Conservation (phyloP, 2,329 filamentous ascomycete genomes). For the Dothideomycetidae sp. region DNA sequence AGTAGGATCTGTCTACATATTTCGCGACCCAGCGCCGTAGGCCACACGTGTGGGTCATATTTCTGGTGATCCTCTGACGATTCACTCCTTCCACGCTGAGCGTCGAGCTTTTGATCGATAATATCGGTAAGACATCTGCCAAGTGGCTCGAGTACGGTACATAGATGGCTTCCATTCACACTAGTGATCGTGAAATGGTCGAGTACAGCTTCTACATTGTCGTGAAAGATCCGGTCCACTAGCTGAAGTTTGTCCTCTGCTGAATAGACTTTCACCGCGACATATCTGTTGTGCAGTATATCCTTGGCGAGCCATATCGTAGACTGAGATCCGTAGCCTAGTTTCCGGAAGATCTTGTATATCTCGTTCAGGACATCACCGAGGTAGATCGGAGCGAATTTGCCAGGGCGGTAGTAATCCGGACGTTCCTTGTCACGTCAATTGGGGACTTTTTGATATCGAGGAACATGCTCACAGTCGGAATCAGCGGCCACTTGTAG, state of each 20-base stretch:
- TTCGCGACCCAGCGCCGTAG: background rate
- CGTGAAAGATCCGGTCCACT: background rate
- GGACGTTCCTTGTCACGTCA: too few species aligned
- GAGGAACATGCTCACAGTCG: too few species aligned
- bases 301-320: constrained; percentile 8
- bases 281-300: background rate
- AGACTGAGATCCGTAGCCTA: constrained; percentile 2
- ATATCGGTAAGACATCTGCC: background rate
- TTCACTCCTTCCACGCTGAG: background rate
- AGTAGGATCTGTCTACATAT: background rate
- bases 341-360: constrained; percentile 8
- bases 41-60: background rate
- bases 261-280: background rate
- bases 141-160: background rate
- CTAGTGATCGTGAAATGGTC: background rate
- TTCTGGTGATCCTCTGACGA: background rate
- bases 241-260: background rate
- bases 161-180: background rate
- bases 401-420: background rate
- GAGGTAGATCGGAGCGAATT: constrained; percentile 1
- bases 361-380: background rate
- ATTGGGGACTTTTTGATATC: too few species aligned
- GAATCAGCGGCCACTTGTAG: too few species aligned
- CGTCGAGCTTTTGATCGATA: background rate
- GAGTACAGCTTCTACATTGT: background rate